A percentile compares a stretch with the other conserved stretches of the same genome.
Evolutionary conservation across 805 yeast species (phyloP).

Genomic region (Zygosaccharomyces rouxii): DNA sequence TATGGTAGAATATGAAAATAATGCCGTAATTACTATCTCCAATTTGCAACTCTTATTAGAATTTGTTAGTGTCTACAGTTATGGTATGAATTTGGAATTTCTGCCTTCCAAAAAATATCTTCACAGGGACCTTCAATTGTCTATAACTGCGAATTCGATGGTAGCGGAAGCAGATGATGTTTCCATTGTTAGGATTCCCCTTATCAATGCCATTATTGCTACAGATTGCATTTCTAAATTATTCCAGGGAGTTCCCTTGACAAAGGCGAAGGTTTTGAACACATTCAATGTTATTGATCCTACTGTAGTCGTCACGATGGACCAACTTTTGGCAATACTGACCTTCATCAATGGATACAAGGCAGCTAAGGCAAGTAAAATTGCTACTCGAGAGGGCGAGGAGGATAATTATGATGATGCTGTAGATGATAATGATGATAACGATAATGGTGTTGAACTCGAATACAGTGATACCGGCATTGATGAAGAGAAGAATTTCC

Average conservation of each 20-base stretch:
- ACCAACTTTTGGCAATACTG: slow-evolving; percentile 14
- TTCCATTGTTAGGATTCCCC: slow-evolving; percentile 29
- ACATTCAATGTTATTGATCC: slow-evolving; percentile 32
- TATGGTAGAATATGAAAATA: slow-evolving; percentile 15
- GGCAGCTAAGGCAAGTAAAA: not conserved
- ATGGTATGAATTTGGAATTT: slow-evolving; percentile 20
- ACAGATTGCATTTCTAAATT: slow-evolving; percentile 26
- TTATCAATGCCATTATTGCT: slow-evolving; percentile 27
- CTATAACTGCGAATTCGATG: slow-evolving; percentile 29
- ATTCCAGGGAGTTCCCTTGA: slow-evolving; percentile 15
- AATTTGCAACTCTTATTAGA: slow-evolving; percentile 27
- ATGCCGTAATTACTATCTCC: slow-evolving; percentile 22
- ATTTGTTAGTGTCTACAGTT: slow-evolving; percentile 20
- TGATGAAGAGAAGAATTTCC: not conserved
- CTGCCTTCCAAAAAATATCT: slow-evolving; percentile 19
- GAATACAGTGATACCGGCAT: not conserved
- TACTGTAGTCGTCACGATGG: slow-evolving; percentile 24
- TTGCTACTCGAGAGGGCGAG: not conserved
- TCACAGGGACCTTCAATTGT: slow-evolving; percentile 27
- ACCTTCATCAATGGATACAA: slow-evolving; percentile 8
- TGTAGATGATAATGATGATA: not conserved
- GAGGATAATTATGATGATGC: not conserved
- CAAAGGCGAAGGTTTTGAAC: slow-evolving; percentile 20
- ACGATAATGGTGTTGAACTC: not conserved
- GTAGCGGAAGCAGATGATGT: slow-evolving; percentile 16